phyloP scores from a whole-genome alignment of 192 early-diverging fungal genomes.

The Polychytrium aggregatum region DNA sequence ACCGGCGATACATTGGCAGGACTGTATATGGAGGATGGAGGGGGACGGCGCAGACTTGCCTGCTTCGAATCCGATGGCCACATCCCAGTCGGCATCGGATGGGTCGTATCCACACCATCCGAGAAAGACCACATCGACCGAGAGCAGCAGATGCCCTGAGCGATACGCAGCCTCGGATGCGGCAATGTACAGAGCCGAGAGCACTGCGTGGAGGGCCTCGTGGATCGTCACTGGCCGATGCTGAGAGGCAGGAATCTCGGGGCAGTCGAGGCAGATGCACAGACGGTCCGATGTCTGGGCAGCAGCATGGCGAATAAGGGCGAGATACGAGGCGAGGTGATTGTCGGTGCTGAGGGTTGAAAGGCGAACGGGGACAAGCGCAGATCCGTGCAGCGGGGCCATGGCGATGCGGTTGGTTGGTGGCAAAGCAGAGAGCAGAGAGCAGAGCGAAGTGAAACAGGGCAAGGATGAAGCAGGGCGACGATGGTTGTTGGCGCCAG shows the following conservation, averaged over 20 bases:
- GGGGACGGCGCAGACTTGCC: constrained; percentile 13
- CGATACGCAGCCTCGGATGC: constrained; percentile 33
- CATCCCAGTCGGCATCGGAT: constrained; percentile 22
- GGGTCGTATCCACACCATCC: constrained; percentile 47
- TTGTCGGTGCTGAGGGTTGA: not conserved
- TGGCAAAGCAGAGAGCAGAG: too few species aligned
- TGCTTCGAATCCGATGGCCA: constrained; percentile 24
- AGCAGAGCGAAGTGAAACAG: too few species aligned
- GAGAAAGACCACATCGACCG: constrained; percentile 46
- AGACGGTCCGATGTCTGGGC: not conserved
- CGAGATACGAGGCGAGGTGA: not conserved
- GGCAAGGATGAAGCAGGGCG: too few species aligned
- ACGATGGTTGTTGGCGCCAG: too few species aligned
- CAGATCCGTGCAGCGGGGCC: too few species aligned
- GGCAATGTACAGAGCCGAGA: constrained; percentile 33
- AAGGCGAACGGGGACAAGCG: too few species aligned
- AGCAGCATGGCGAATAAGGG: not conserved
- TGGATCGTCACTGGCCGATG: not conserved
- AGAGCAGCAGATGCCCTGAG: constrained; percentile 25
- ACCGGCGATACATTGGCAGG: not conserved
- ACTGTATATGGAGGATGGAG: not conserved
- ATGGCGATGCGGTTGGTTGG: too few species aligned
- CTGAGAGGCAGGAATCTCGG: not conserved
- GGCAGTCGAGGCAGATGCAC: not conserved
- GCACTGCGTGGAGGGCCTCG: not conserved